Base-by-base conservation (phyloP, 2,329 filamentous ascomycete genomes). In the Botrytis cinerea region DNA sequence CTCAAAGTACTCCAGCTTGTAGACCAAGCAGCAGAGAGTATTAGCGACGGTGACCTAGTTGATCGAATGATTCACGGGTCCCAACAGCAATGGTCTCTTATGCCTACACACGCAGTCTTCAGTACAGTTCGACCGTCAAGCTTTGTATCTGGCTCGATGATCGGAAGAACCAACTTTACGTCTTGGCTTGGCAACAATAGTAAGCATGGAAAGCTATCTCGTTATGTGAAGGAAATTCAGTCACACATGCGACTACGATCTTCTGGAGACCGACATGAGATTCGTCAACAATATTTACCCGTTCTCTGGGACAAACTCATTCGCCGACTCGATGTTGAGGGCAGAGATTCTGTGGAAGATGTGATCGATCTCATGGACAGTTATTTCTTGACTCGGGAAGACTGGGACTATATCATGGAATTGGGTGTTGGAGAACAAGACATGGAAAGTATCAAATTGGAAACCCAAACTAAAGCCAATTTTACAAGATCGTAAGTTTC, bases 41-140 rank as follows among this genome's bases (percentile, higher is more conserved):
- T 99, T 83, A 98, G 94, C 79, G 96, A 99, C 80, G 96, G 96
- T 74, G 96, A 99, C 81, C 85, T 99, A 51, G 93, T 98, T 3
- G 96, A 99, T 82, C 89, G 94, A 70, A 98, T 99, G 95, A 99
- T 99, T 74, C 96, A 99, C 82, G 96, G 96, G 40, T 93, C 94
- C 62, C 96, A 99, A 81, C 96, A 99, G 81, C 96, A 99, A 75
- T 99, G 96, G 96, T 96, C 93, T 80, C 84, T 99, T 75, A 99
- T 99, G 96, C 96, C 96, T 22, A 92, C 93, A 1, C 96, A 99
- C 82, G 96, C 95, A 40, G 88, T 98, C 57, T 98, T 98, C 84
- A 97, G 95, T 80, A 97, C 97, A 72, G 95, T 99, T 38, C 88
- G 93, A 40, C 96, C 96, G 7, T 92, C 96, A 12, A 97, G 94